A percentile compares a stretch with the other conserved stretches of the same genome.
phyloP scores from a whole-genome alignment of 2,329 filamentous ascomycete species.

The Berkeleyomyces basicola region DNA sequence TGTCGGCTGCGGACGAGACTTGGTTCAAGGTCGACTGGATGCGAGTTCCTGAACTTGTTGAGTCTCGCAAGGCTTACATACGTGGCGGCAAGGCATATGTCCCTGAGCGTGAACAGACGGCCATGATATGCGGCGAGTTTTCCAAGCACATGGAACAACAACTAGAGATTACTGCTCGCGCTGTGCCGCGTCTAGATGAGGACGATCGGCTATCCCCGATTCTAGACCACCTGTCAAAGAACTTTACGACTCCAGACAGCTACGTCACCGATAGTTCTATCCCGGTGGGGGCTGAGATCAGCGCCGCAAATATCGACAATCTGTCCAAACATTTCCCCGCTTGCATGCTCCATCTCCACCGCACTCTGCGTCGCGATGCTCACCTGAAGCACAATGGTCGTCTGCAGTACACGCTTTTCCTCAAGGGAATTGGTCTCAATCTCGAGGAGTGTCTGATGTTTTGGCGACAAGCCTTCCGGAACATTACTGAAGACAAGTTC shows the following conservation, averaged over 20 bases:
- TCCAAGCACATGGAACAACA: conserved; percentile 61
- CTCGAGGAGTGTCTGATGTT: conserved; percentile 86
- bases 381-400: conserved; percentile 90
- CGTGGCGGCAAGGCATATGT: conserved; percentile 79
- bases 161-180: conserved; percentile 80
- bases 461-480: conserved; percentile 75
- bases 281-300: conserved; percentile 53
- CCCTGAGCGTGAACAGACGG: conserved; percentile 68
- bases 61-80: conserved; percentile 59
- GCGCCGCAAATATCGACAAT: conserved; percentile 60
- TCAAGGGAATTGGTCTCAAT: conserved; percentile 85
- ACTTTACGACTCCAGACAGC: conserved; percentile 82
- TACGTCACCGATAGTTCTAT: conserved; percentile 50
- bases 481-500: conserved; percentile 83
- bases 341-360: conserved; percentile 88
- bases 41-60: conserved; percentile 76
- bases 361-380: conserved; percentile 65
- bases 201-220: conserved; percentile 70
- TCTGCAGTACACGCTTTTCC: conserved; percentile 87
- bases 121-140: conserved; percentile 81
- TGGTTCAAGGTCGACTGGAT: conserved; percentile 99
- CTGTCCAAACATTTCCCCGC: conserved; percentile 72
- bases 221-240: conserved; percentile 70
- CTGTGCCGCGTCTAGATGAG: conserved; percentile 82
- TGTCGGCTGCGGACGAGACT: conserved; percentile 52